These are phyloP conservation scores for Albugo candida DNA, from an alignment of 352 stramenopile genomes.

Conservation along the genomic window DNA sequence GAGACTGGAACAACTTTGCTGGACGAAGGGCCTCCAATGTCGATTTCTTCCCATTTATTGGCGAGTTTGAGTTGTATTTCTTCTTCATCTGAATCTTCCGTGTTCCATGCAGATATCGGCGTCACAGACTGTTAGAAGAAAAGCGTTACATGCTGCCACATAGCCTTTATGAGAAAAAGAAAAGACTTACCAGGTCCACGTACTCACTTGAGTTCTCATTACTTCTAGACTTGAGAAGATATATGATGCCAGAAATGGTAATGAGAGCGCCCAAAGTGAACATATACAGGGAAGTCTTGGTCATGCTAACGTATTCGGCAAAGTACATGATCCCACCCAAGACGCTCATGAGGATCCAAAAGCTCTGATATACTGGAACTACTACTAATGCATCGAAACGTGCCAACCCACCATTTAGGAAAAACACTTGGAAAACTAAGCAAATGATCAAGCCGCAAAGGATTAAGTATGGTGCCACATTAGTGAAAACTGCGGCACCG, in stretches of 20 bases:
- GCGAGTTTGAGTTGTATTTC: slow-evolving; percentile 31
- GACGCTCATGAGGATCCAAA: slow-evolving; percentile 81
- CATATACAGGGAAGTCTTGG: slow-evolving; percentile 47
- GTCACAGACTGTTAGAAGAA: slow-evolving; percentile 31
- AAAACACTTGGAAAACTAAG: slow-evolving; percentile 67
- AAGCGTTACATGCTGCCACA: not conserved
- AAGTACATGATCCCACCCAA: slow-evolving; percentile 87
- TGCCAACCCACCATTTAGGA: slow-evolving; percentile 75
- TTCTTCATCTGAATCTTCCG: slow-evolving; percentile 70
- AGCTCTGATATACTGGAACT: slow-evolving; percentile 82
- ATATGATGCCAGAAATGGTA: slow-evolving; percentile 62
- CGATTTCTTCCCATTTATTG: not conserved
- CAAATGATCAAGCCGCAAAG: slow-evolving; percentile 38
- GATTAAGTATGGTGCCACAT: slow-evolving; percentile 65
- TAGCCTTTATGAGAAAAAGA: not conserved
- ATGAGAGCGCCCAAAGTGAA: slow-evolving; percentile 53
- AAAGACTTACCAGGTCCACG: slow-evolving; percentile 36
- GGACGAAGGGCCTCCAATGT: no score
- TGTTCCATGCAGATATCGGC: slow-evolving; percentile 53
- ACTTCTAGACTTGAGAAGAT: slow-evolving; percentile 41
- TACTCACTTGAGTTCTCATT: slow-evolving; percentile 19
- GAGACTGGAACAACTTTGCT: no score
- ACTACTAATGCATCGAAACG: slow-evolving; percentile 80
- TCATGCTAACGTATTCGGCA: slow-evolving; percentile 79
- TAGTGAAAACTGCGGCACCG: slow-evolving; percentile 54